Evolutionary conservation across 257 asterid species (phyloP).

Genomic region (Fraxinus pennsylvanica): DNA sequence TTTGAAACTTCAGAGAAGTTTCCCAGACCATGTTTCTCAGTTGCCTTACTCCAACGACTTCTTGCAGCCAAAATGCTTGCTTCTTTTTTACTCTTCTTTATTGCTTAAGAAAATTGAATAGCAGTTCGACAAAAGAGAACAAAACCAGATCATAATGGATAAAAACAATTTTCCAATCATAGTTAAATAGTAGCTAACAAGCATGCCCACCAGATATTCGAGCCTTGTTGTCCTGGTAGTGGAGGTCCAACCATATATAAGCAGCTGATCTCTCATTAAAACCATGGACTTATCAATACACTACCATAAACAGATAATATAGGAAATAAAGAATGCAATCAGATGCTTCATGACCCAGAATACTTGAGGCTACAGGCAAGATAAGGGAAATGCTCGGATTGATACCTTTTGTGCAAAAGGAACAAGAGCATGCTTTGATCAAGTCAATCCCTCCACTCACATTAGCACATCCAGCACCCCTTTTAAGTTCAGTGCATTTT

Average conservation of each 20-base stretch:
- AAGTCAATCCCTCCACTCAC: slow-evolving; percentile 40
- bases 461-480: slow-evolving; percentile 38
- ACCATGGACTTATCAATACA: slow-evolving; percentile 23
- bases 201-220: slow-evolving; percentile 62
- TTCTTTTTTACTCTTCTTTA: slow-evolving; percentile 71
- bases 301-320: slow-evolving; percentile 1
- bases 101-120: slow-evolving; percentile 39
- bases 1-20: slow-evolving; percentile 23
- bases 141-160: not conserved
- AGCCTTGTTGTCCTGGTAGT: slow-evolving; percentile 75
- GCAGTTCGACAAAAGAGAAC: slow-evolving; percentile 7
- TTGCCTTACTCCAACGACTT: slow-evolving; percentile 36
- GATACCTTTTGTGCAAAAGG: slow-evolving; percentile 85
- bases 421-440: slow-evolving; percentile 64
- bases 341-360: slow-evolving; percentile 15
- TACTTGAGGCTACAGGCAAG: not conserved
- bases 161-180: not conserved
- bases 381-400: not conserved
- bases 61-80: slow-evolving; percentile 68
- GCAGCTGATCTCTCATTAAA: slow-evolving; percentile 57
- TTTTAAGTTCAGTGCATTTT: slow-evolving; percentile 39
- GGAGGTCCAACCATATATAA: slow-evolving; percentile 79
- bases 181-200: not conserved
- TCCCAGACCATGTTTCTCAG: slow-evolving; percentile 31
- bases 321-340: not conserved